Conservation (phyloP, 2,329 filamentous ascomycete species). For the Fusarium torreyae region DNA sequence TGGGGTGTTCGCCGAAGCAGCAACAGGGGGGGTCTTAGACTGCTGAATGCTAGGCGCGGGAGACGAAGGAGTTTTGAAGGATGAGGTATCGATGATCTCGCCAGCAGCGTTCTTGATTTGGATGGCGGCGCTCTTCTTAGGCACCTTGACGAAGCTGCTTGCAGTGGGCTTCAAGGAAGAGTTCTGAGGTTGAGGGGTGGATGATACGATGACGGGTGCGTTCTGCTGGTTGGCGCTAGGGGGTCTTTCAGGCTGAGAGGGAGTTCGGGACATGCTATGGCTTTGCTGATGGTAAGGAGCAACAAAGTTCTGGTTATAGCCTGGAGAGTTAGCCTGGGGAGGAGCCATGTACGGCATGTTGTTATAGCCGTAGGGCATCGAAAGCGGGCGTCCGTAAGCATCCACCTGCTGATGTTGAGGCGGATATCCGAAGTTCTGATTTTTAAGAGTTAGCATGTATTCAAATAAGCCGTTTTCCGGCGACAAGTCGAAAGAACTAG, state of each 20-base stretch:
- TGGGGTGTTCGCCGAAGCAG: constrained; percentile 83
- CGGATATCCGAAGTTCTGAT: constrained; percentile 75
- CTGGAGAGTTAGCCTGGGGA: constrained; percentile 63
- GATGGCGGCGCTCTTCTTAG: constrained; percentile 80
- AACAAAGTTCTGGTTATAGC: constrained; percentile 65
- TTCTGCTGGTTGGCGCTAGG: constrained; percentile 75
- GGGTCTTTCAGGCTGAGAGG: constrained; percentile 81
- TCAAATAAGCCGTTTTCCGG: constrained; percentile 81
- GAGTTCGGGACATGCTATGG: constrained; percentile 85
- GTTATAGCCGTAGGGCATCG: constrained; percentile 62
- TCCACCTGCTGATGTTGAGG: constrained; percentile 58
- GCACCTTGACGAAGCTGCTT: constrained; percentile 64
- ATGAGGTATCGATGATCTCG: constrained; percentile 80
- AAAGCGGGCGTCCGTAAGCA: constrained; percentile 57
- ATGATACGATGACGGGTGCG: constrained; percentile 74
- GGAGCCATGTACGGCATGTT: constrained; percentile 66
- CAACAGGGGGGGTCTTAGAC: constrained; percentile 77
- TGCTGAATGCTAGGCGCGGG: constrained; percentile 69
- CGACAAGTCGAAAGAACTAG: constrained; percentile 70
- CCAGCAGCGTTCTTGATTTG: constrained; percentile 88
- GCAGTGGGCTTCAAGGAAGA: constrained; percentile 67
- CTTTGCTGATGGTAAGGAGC: constrained; percentile 65
- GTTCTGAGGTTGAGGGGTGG: constrained; percentile 74
- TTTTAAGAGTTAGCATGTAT: constrained; percentile 77
- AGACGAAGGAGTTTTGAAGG: constrained; percentile 70